Base-by-base conservation (phyloP, 345 rosid species). In the Syzygium aromaticum region DNA sequence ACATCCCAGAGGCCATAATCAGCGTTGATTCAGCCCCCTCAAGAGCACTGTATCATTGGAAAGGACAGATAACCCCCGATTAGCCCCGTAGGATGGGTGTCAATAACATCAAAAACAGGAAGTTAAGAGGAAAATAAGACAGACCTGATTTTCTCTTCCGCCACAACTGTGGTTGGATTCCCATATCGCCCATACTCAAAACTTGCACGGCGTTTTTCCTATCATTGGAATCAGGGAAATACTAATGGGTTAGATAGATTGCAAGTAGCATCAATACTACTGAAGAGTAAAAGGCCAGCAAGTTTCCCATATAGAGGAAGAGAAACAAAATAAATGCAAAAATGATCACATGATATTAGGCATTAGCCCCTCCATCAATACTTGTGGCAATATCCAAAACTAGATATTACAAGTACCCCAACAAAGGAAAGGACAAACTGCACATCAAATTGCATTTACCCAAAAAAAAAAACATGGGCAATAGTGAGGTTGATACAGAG, bases 131-230 rank as follows among this genome's bases (percentile, higher is more conserved):
- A 59, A 52, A 30, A 83, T 85, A 73, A 67, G 64, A 67, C 56
- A 52, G 46, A 98, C 99, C 99, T 98, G 89, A 98, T 91, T 91
- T 98, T 98, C 89, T 96, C 95, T 91, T 98, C 99, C 2, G 87
- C 87, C 40, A 95, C 98, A 54, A 86, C 95, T 7, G 99, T 96
- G 15, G 99, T 98, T 3, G 99, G 99, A 92, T 98, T 98, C 73
- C 99, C 99, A 91, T 98, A 98, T 51, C 99, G 94, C 77, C 99
- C 99, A 91, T 98, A 98, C 88, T 96, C 99, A 88, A 95, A 98
- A 92, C 99, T 98, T 15, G 80, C 86, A 86, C 85, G 91, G 85
- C 99, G 95, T 85, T 96, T 95, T 93, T 98, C 99, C 99, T 98
- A 89, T 73, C 27, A 21, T 25, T 25, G 87, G 54, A 25, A 61